Evolutionary conservation across 306 rosid species (phyloP).

Genomic region (Astragalus glycyphyllos): DNA sequence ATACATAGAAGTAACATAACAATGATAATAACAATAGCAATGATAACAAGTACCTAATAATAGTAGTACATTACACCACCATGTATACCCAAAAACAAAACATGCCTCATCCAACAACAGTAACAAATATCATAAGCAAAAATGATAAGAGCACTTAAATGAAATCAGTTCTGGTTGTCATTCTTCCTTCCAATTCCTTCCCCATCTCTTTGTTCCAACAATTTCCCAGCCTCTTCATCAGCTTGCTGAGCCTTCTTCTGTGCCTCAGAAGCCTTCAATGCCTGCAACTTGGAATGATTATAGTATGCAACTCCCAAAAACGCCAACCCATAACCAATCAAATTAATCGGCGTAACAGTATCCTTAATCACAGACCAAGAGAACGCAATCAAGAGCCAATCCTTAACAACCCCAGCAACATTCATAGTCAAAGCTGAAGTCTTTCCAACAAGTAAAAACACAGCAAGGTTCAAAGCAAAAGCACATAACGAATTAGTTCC

Average conservation of each 20-base stretch:
- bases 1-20: slow-evolving; percentile 24
- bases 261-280: slow-evolving; percentile 82
- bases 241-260: slow-evolving; percentile 87
- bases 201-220: slow-evolving; percentile 79
- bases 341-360: slow-evolving; percentile 76
- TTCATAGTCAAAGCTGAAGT: slow-evolving; percentile 98
- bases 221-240: slow-evolving; percentile 88
- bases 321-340: slow-evolving; percentile 86
- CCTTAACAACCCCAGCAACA: slow-evolving; percentile 97
- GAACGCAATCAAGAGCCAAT: slow-evolving; percentile 93
- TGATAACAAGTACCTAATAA: slow-evolving; percentile 41
- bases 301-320: slow-evolving; percentile 88
- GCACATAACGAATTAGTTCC: slow-evolving; percentile 88
- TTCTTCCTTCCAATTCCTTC: slow-evolving; percentile 70
- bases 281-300: slow-evolving; percentile 93
- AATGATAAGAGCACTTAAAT: slow-evolving; percentile 43
- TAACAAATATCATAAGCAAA: slow-evolving; percentile 31
- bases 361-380: slow-evolving; percentile 99
- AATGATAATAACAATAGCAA: slow-evolving; percentile 28
- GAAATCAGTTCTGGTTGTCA: slow-evolving; percentile 65
- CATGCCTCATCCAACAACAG: slow-evolving; percentile 42
- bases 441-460: slow-evolving; percentile 91
- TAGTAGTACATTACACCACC: slow-evolving; percentile 29
- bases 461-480: slow-evolving; percentile 85
- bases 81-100: slow-evolving; percentile 45